Percentiles rank a stretch among this genome's conserved stretches.
Conservation (phyloP, 352 stramenopile species). For the Globisporangium acanthophoron region DNA sequence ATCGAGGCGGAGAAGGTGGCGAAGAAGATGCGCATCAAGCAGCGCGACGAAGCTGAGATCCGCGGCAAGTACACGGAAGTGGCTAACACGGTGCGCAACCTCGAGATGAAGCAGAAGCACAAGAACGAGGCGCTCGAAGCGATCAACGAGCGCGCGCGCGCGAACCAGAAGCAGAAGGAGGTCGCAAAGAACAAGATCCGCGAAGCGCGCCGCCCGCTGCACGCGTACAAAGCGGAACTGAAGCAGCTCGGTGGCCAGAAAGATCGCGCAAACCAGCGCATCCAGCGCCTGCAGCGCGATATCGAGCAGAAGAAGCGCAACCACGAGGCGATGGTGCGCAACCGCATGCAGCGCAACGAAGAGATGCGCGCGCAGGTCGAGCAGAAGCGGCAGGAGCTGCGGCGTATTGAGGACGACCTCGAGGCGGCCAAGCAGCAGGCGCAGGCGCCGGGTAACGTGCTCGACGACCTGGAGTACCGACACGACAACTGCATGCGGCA, state of each 20-base stretch:
- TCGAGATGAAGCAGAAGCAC: conserved; percentile 56
- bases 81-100: conserved; percentile 30
- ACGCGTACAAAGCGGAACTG: conserved; percentile 59
- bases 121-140: conserved; percentile 64
- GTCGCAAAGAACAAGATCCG: conserved; percentile 55
- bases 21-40: conserved; percentile 53
- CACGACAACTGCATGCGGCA: conserved; percentile 51
- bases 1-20: conserved; percentile 33
- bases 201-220: conserved; percentile 54
- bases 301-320: conserved; percentile 45
- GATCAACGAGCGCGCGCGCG: conserved; percentile 31
- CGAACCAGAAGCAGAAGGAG: conserved; percentile 42
- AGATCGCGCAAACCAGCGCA: conserved; percentile 41
- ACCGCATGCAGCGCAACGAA: conserved; percentile 50
- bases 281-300: conserved; percentile 43
- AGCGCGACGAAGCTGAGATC: conserved; percentile 33
- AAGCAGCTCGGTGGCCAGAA: conserved; percentile 53
- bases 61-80: conserved; percentile 40
- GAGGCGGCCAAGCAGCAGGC: conserved; percentile 26
- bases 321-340: conserved; percentile 52
- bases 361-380: conserved; percentile 53
- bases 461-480: conserved; percentile 57
- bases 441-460: conserved; percentile 19
- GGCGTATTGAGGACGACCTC: conserved; percentile 31
- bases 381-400: conserved; percentile 37